phyloP scores from a whole-genome alignment of 345 rosid species.

The Salix udensis region DNA sequence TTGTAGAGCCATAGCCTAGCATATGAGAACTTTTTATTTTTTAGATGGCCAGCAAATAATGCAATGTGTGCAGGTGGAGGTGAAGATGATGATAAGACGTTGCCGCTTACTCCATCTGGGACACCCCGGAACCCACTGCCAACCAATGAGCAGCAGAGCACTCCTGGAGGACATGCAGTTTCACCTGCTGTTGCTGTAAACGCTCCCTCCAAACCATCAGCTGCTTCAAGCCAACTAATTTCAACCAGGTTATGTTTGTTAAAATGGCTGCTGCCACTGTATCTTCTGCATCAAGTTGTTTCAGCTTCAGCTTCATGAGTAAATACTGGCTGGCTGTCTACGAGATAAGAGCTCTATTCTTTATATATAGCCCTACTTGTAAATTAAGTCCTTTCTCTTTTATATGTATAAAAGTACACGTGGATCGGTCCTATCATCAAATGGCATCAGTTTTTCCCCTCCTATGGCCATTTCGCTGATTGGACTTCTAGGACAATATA shows the following conservation, averaged over 20 bases:
- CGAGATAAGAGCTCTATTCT: background rate
- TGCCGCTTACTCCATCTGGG: conserved; percentile 39
- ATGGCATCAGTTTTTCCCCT: background rate
- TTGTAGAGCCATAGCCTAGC: no score
- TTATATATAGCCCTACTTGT: conserved; percentile 14
- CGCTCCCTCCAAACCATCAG: conserved; percentile 59
- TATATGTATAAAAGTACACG: background rate
- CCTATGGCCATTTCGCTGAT: background rate
- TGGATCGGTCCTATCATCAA: background rate
- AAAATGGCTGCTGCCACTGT: conserved; percentile 30
- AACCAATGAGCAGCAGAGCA: conserved; percentile 61
- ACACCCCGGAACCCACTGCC: conserved; percentile 55
- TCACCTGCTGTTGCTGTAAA: conserved; percentile 86
- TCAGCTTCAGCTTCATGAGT: conserved; percentile 20
- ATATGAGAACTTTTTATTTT: no score
- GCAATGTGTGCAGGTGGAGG: conserved; percentile 53
- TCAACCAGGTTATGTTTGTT: conserved; percentile 18
- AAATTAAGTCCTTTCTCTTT: conserved; percentile 8
- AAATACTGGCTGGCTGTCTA: background rate
- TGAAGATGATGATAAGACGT: conserved; percentile 30
- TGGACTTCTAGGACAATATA: background rate
- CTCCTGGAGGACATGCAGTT: conserved; percentile 50
- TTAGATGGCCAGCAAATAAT: background rate
- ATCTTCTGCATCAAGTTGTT: conserved; percentile 21
- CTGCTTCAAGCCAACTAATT: conserved; percentile 22